Evolutionary conservation across 306 rosid genomes (phyloP), one percentile per base, ranked within the genome.

Genomic region (Trichosanthes cucumerina): DNA sequence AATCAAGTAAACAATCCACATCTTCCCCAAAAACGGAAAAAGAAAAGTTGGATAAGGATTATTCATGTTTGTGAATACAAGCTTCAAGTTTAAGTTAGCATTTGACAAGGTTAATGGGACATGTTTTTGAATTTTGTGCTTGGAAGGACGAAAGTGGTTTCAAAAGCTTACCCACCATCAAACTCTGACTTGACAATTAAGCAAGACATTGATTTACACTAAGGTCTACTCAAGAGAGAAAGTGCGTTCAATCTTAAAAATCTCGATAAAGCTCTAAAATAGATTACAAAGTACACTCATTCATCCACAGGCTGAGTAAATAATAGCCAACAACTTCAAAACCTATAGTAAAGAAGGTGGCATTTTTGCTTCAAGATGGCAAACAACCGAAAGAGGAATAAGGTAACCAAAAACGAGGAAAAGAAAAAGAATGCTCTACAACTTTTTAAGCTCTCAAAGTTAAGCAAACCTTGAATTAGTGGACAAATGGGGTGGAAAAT

Each of bases 391-490:
- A 75, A 41, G 26, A 38, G 19, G 39, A 72, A 56, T 69, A 72
- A 2, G 18, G 34, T 4, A 28, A 62, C 24, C 6, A 43, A 36
- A 69, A 74, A 38, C 68, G 21, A 71, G 54, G 44, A 0, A 18
- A 31, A 15, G 78, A 19, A 18, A 34, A 78, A 13, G 38, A 76
- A 85, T 54, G 79, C 82, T 86, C 78, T 86, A 90, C 90, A 82
- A 81, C 76, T 84, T 85, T 83, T 75, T 39, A 76, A 31, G 76
- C 80, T 78, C 81, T 87, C 52, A 44, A 70, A 86, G 69, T 69
- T 36, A 80, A 76, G 83, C 90, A 88, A 64, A 80, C 84, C 85
- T 77, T 83, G 74, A 83, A 64, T 74, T 31, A 50, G 78, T 28
- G 26, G 60, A 50, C 59, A 49, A 74, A 49, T 31, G 28, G 43